Evolutionary conservation across 306 rosid species (phyloP).

Genomic region (Castanospermum australe): DNA sequence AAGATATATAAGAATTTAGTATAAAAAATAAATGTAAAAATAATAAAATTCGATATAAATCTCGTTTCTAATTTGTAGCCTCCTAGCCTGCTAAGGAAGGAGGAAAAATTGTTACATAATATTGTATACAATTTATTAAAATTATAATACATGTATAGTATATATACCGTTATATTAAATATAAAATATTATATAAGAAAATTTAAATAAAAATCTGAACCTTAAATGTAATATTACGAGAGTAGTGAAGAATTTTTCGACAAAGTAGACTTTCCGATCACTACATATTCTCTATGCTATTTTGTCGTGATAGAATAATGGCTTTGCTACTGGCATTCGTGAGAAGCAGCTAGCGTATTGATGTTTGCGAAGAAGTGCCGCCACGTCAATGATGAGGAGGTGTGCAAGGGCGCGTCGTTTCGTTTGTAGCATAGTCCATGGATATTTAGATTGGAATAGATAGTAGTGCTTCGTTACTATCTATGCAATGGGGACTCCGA

Average conservation of each 20-base stretch:
- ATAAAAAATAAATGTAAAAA: too few relatives aligned
- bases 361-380: background rate
- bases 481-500: background rate
- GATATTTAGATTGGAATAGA: background rate
- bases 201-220: too few relatives aligned
- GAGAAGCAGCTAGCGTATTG: background rate
- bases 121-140: too few relatives aligned
- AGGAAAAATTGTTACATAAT: too few relatives aligned
- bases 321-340: background rate
- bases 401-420: background rate
- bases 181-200: too few relatives aligned
- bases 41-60: too few relatives aligned
- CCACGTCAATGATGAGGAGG: background rate
- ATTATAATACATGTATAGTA: too few relatives aligned
- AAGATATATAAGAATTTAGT: too few relatives aligned
- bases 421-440: background rate
- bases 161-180: too few relatives aligned
- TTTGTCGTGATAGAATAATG: background rate
- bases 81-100: too few relatives aligned
- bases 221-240: too few relatives aligned
- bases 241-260: too few relatives aligned
- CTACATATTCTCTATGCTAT: background rate
- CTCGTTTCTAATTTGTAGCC: background rate
- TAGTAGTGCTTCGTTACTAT: background rate
- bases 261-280: background rate